These are phyloP conservation scores for Fragilaria crotonensis DNA, from an alignment of 108 stramenopile species.

Conservation along the genomic window DNA sequence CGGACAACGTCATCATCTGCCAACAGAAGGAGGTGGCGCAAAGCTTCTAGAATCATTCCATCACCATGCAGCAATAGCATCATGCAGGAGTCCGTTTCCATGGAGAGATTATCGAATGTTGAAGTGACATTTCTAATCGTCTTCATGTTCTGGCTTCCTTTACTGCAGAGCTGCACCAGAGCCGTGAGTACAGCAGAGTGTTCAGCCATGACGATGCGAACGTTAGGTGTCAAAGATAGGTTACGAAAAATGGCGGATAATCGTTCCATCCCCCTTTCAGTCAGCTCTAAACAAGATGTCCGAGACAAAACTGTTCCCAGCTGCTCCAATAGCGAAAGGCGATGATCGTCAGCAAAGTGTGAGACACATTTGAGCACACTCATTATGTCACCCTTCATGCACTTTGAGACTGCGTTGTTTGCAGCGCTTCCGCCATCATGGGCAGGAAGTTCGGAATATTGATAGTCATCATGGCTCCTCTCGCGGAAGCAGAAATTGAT, in stretches of 20 bases:
- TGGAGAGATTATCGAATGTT: conserved; percentile 28
- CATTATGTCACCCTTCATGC: conserved; percentile 13
- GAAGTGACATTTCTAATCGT: conserved; percentile 26
- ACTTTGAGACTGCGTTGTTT: not conserved
- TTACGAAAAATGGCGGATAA: conserved; percentile 45
- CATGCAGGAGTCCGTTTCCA: conserved; percentile 27
- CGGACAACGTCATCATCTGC: conserved; percentile 22
- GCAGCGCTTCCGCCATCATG: not conserved
- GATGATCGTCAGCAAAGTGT: conserved; percentile 32
- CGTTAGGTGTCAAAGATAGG: conserved; percentile 19
- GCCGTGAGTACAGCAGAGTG: conserved; percentile 21
- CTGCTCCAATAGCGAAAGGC: conserved; percentile 22
- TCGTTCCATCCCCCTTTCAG: conserved; percentile 21
- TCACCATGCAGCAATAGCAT: conserved; percentile 38
- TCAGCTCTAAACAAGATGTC: conserved; percentile 12
- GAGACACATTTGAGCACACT: conserved; percentile 38
- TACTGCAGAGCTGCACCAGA: conserved; percentile 13
- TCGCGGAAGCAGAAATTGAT: not conserved
- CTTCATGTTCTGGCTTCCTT: conserved; percentile 1
- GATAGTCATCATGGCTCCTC: not conserved
- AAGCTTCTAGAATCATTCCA: conserved; percentile 25
- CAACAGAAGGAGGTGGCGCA: conserved; percentile 1
- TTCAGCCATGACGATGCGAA: conserved; percentile 18
- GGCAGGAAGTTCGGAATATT: not conserved
- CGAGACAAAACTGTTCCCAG: conserved; percentile 7